Conservation (phyloP, 257 asterid species). For the Penstemon barbatus region DNA sequence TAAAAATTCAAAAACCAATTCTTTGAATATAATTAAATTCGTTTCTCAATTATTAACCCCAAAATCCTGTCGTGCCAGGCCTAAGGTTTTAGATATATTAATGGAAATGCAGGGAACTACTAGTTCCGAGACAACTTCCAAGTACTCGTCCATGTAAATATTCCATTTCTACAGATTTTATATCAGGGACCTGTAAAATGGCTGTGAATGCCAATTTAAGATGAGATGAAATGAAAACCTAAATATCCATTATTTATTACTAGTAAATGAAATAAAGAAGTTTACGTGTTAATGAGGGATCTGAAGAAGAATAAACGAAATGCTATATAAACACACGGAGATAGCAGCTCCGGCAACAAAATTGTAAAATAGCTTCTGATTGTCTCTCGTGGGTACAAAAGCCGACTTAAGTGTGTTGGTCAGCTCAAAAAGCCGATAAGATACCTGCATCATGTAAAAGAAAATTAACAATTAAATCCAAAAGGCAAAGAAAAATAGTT, state of each 20-base stretch:
- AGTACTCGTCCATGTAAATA: no score
- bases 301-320: slow-evolving; percentile 70
- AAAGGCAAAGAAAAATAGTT: background rate
- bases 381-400: slow-evolving; percentile 79
- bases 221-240: no score
- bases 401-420: slow-evolving; percentile 81
- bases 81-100: no score
- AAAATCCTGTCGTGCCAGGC: no score
- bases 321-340: slow-evolving; percentile 55
- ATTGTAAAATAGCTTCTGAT: slow-evolving; percentile 61
- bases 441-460: slow-evolving; percentile 52
- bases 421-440: slow-evolving; percentile 81
- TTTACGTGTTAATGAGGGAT: slow-evolving; percentile 63
- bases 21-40: no score
- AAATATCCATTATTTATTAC: background rate
- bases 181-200: no score
- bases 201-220: no score
- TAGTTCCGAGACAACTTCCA: no score
- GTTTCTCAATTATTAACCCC: no score
- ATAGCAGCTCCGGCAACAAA: slow-evolving; percentile 60
- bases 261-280: slow-evolving; percentile 8
- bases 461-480: slow-evolving; percentile 14
- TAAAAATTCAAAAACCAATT: no score
- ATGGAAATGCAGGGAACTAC: no score
- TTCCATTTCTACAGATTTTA: no score